These are phyloP conservation scores for Diplodia mutila DNA, from an alignment of 2,329 filamentous ascomycete genomes.

Conservation along the genomic window DNA sequence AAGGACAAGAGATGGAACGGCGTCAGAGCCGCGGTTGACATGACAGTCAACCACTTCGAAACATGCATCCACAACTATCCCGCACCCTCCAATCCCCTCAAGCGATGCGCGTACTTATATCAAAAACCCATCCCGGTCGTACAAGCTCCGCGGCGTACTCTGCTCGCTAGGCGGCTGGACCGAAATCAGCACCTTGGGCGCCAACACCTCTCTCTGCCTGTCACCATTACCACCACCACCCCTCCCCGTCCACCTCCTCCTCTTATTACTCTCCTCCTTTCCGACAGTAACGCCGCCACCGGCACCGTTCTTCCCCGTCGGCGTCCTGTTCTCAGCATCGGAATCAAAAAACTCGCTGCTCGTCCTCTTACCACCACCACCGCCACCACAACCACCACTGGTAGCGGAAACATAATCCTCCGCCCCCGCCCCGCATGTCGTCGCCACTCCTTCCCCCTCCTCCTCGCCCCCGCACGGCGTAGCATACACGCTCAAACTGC, in stretches of 20 bases:
- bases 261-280: slow-evolving; percentile 24
- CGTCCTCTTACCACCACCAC: not conserved
- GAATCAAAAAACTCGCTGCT: slow-evolving; percentile 4
- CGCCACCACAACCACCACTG: not conserved
- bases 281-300: not conserved
- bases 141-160: slow-evolving; percentile 39
- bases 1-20: not conserved
- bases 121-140: slow-evolving; percentile 41
- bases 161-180: slow-evolving; percentile 31
- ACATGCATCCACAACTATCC: not conserved
- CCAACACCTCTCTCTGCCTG: slow-evolving; percentile 2
- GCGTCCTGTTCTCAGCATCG: slow-evolving; percentile 14
- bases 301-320: not conserved
- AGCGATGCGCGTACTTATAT: not conserved
- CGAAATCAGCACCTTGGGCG: slow-evolving; percentile 30
- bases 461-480: not conserved
- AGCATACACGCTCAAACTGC: not conserved
- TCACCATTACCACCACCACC: not conserved
- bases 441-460: not conserved
- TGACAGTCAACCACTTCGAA: not conserved
- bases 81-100: not conserved
- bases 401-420: not conserved
- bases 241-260: not conserved
- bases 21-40: not conserved
- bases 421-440: not conserved